phyloP scores from a whole-genome alignment of 2,329 filamentous ascomycete genomes.

The Karstenula rhodostoma region DNA sequence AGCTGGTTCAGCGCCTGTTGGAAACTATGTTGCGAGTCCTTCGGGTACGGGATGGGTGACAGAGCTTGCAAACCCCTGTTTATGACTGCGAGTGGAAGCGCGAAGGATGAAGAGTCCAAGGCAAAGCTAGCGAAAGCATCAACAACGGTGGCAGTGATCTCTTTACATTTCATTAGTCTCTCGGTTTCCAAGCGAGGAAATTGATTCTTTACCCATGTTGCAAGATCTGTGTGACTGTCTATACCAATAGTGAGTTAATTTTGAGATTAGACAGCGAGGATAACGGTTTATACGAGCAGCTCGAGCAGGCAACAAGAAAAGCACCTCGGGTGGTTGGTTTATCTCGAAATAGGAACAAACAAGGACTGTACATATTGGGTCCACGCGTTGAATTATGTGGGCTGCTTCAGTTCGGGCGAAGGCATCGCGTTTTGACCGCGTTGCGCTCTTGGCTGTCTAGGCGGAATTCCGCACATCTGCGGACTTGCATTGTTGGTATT shows the following conservation, averaged over 20 bases:
- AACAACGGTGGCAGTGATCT: constrained; percentile 9
- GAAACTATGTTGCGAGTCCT: constrained; percentile 12
- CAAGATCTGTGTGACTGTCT: neutral
- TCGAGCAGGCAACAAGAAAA: neutral
- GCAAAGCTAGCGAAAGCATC: constrained; percentile 23
- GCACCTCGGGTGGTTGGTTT: neutral
- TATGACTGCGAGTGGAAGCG: constrained; percentile 20
- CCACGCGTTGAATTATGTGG: neutral
- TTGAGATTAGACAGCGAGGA: neutral
- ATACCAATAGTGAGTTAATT: neutral
- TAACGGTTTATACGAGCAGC: neutral
- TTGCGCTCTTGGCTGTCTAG: neutral
- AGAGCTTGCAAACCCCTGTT: constrained; percentile 11
- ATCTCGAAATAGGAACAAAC: neutral
- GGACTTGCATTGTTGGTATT: constrained; percentile 14
- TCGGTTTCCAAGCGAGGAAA: neutral
- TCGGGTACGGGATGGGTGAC: constrained; percentile 11
- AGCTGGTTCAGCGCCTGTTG: constrained; percentile 29
- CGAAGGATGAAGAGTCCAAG: constrained; percentile 16
- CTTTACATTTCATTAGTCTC: neutral
- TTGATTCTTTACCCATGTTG: neutral
- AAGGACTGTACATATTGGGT: neutral
- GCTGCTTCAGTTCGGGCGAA: neutral
- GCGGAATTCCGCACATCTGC: constrained; percentile 25
- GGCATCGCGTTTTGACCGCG: neutral